Conservation (phyloP, 2,329 filamentous ascomycete species). For the Fusarium temperatum region DNA sequence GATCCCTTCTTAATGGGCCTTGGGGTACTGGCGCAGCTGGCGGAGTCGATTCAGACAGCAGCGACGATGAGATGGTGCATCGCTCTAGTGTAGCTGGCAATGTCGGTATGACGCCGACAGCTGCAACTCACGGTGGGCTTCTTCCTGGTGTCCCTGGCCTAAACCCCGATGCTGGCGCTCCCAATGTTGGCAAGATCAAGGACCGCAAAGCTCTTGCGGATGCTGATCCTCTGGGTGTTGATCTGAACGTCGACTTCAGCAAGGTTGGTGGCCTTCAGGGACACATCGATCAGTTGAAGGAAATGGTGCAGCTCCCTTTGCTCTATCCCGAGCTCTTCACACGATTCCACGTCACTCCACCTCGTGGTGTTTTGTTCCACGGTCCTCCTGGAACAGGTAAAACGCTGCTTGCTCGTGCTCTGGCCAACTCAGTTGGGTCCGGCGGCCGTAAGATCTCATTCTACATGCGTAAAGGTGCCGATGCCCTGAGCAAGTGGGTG, state of each 20-base stretch:
- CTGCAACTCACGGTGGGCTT: slow-evolving; percentile 58
- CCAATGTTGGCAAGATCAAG: slow-evolving; percentile 92
- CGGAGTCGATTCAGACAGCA: slow-evolving; percentile 92
- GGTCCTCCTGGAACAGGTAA: slow-evolving; percentile 98
- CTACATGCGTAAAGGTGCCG: slow-evolving; percentile 98
- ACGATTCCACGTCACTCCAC: slow-evolving; percentile 91
- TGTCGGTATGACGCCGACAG: slow-evolving; percentile 68
- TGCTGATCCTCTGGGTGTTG: slow-evolving; percentile 92
- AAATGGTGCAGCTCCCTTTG: slow-evolving; percentile 95
- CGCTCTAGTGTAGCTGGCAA: slow-evolving; percentile 67
- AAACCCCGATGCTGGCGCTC: slow-evolving; percentile 62
- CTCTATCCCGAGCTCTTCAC: slow-evolving; percentile 95
- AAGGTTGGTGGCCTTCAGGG: slow-evolving; percentile 91
- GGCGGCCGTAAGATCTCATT: slow-evolving; percentile 96
- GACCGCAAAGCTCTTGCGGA: slow-evolving; percentile 92
- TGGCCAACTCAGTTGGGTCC: slow-evolving; percentile 89
- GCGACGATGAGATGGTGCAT: slow-evolving; percentile 86
- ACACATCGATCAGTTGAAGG: slow-evolving; percentile 96
- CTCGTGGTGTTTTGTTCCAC: slow-evolving; percentile 94
- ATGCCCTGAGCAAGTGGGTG: slow-evolving; percentile 98
- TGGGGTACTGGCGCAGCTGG: slow-evolving; percentile 79
- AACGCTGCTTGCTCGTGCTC: slow-evolving; percentile 90
- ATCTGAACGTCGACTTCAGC: slow-evolving; percentile 91
- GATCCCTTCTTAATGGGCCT: slow-evolving; percentile 77
- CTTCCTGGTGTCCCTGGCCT: slow-evolving; percentile 53